Base-by-base conservation (phyloP, 2,329 filamentous ascomycete genomes). In the Claviceps africana region DNA sequence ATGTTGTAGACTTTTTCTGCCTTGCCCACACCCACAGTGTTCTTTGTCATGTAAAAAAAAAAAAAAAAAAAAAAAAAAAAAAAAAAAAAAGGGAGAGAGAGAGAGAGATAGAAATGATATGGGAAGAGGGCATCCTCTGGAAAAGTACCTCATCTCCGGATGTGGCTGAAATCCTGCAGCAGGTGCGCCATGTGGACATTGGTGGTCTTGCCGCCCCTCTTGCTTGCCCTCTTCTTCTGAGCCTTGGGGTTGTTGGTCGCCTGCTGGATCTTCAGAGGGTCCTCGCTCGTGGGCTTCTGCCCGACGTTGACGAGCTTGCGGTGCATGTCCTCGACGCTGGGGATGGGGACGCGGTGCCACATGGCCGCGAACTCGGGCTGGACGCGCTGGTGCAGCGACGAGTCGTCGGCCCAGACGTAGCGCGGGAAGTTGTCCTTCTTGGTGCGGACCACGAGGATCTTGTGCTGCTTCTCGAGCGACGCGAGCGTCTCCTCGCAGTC, bases 361-460 rank as follows among this genome's bases (percentile, higher is more conserved):
- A 91, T 85, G 54, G 74, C 72, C 65, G 83, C 78, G 66, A 97
- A 96, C 65, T 95, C 88, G 9, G 78, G 71, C 63, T 96, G 89
- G 59, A 97, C 83, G 37, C 72, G 66, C 63, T 89, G 78, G 61
- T 82, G 79, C 50, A 95, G 77, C 13, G 81, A 83, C 15, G 88
- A 79, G 61, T 95, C 88, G 66, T 98, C 88, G 50, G 83, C 77
- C 88, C 90, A 97, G 51, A 98, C 83, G 72, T 85, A 87, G 61
- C 84, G 82, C 1, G 91, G 83, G 59, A 86, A 79, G 62, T 86
- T 85, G 65, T 97, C 91, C 72, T 97, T 97, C 70, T 93, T 94
- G 52, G 90, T 90, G 55, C 90, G 81, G 22, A 88, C 86, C 6
- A 96, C 88, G 37, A 97, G 76, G 46, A 97, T 76, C 66, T 85